phyloP scores from a whole-genome alignment of 306 rosid genomes.

The Sicyos edulis region DNA sequence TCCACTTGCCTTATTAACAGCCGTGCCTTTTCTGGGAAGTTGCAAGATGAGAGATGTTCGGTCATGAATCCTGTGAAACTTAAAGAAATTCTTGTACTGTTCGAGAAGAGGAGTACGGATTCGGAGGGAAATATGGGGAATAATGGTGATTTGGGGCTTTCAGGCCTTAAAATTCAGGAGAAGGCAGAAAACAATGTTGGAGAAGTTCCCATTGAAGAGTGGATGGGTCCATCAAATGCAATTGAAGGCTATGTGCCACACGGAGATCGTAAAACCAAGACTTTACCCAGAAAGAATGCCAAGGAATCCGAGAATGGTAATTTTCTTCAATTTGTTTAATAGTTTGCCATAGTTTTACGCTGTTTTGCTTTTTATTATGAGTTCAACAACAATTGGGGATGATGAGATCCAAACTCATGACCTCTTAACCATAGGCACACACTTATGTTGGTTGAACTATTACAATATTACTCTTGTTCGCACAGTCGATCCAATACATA shows the following conservation, averaged over 20 bases:
- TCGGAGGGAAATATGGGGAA: slow-evolving; percentile 35
- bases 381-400: too few species aligned
- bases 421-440: too few species aligned
- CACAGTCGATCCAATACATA: not conserved
- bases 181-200: slow-evolving; percentile 36
- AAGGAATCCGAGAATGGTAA: slow-evolving; percentile 30
- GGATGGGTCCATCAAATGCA: slow-evolving; percentile 89
- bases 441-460: too few species aligned
- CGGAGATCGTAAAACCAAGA: slow-evolving; percentile 32
- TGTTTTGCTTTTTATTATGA: not conserved
- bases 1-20: slow-evolving; percentile 57
- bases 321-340: not conserved
- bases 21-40: slow-evolving; percentile 50
- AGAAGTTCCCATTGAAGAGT: slow-evolving; percentile 49
- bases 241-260: slow-evolving; percentile 87
- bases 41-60: slow-evolving; percentile 57
- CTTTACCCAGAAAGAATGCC: slow-evolving; percentile 31
- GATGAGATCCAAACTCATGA: too few species aligned
- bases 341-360: not conserved
- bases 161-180: slow-evolving; percentile 62
- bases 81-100: slow-evolving; percentile 38
- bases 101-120: slow-evolving; percentile 38
- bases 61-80: slow-evolving; percentile 47
- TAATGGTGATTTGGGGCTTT: slow-evolving; percentile 46
- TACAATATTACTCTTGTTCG: too few species aligned